A percentile compares a stretch with the other conserved stretches of the same genome.
Conservation (phyloP, 129 eudicot genomes). For the Logfia minima region DNA sequence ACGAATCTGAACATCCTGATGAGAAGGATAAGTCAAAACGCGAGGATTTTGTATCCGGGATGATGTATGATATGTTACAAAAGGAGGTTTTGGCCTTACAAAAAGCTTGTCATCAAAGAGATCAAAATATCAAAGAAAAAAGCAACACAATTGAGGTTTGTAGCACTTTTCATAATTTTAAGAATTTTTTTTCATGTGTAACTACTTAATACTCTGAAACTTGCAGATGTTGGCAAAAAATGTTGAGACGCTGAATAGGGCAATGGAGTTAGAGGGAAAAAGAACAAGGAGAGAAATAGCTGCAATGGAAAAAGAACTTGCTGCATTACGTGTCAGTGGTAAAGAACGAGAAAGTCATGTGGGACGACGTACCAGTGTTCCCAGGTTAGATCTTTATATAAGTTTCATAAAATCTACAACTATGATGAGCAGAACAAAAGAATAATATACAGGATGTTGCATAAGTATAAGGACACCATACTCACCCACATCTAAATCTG, state of each 20-base stretch:
- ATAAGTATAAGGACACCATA: neutral
- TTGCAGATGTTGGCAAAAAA: slow-evolving; percentile 71
- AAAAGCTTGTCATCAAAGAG: slow-evolving; percentile 80
- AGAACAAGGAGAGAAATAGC: slow-evolving; percentile 85
- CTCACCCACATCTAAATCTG: neutral
- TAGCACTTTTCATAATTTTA: neutral
- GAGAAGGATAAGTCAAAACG: slow-evolving; percentile 38
- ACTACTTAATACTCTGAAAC: neutral
- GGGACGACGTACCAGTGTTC: slow-evolving; percentile 41
- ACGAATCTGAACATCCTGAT: slow-evolving; percentile 26
- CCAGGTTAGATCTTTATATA: slow-evolving; percentile 38
- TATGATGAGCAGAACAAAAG: neutral
- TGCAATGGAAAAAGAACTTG: slow-evolving; percentile 81
- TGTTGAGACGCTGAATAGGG: slow-evolving; percentile 77
- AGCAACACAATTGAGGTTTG: slow-evolving; percentile 85
- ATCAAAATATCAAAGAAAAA: slow-evolving; percentile 71
- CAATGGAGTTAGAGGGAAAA: slow-evolving; percentile 88
- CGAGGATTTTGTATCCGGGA: slow-evolving; percentile 78
- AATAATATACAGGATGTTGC: neutral
- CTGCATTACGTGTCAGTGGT: slow-evolving; percentile 54
- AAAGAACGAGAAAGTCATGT: slow-evolving; percentile 54
- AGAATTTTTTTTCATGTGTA: neutral
- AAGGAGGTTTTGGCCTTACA: slow-evolving; percentile 73
- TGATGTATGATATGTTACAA: slow-evolving; percentile 83
- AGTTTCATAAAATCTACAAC: neutral